Evolutionary conservation across 495 filamentous ascomycete species (phyloP).

Genomic region (Trichocladium uniseriatum): DNA sequence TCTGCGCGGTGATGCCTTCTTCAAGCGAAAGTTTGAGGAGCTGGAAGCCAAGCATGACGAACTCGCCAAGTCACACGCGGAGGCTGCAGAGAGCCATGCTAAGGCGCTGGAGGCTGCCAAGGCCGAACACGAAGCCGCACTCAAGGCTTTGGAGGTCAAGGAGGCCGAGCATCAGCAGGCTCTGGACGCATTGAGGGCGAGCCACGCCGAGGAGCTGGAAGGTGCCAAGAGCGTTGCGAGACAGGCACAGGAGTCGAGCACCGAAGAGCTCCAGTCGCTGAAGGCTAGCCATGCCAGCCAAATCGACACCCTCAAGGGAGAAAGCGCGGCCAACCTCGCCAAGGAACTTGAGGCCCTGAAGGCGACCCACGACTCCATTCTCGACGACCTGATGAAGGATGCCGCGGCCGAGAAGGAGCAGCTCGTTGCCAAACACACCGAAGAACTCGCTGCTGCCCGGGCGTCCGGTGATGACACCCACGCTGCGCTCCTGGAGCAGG

Average conservation of each 20-base stretch:
- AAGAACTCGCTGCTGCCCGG: slow-evolving; percentile 25
- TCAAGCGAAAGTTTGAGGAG: slow-evolving; percentile 45
- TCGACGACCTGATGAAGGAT: slow-evolving; percentile 25
- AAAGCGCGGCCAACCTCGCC: slow-evolving; percentile 29
- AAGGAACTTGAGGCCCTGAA: slow-evolving; percentile 36
- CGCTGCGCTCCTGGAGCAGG: slow-evolving; percentile 18
- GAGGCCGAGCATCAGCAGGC: slow-evolving; percentile 35
- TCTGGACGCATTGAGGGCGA: slow-evolving; percentile 36
- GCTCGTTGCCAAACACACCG: slow-evolving; percentile 31
- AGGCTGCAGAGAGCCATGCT: slow-evolving; percentile 28
- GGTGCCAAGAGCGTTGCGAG: slow-evolving; percentile 31
- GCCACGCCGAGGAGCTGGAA: slow-evolving; percentile 39
- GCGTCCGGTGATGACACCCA: slow-evolving; percentile 20
- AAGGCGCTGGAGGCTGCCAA: slow-evolving; percentile 32
- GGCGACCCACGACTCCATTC: slow-evolving; percentile 28
- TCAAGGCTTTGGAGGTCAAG: slow-evolving; percentile 31
- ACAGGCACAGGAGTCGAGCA: slow-evolving; percentile 27
- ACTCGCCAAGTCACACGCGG: slow-evolving; percentile 32
- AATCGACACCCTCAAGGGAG: slow-evolving; percentile 33
- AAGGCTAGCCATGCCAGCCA: slow-evolving; percentile 42
- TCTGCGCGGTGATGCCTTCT: slow-evolving; percentile 45
- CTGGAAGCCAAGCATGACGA: slow-evolving; percentile 40
- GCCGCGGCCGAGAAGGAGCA: slow-evolving; percentile 26
- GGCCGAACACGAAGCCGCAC: slow-evolving; percentile 25
- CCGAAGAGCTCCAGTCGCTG: slow-evolving; percentile 33